phyloP scores from a whole-genome alignment of 345 rosid species.

The Sisymbrium altissimum region DNA sequence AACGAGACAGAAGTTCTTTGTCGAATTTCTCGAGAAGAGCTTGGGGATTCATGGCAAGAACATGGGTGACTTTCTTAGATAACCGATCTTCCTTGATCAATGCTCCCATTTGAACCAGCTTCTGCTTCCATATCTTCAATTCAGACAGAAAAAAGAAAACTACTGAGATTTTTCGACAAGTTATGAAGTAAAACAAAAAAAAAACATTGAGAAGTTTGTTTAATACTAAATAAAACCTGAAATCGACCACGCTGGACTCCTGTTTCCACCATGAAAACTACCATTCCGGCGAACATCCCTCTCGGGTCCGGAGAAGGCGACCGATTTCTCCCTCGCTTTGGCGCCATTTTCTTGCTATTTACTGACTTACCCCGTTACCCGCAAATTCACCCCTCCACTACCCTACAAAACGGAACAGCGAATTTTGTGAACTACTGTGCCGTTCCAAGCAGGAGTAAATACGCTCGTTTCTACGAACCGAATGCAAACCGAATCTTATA shows the following conservation, averaged over 20 bases:
- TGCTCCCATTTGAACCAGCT: conserved; percentile 85
- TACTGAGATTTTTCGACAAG: not conserved
- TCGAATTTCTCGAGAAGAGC: conserved; percentile 44
- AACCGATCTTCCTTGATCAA: conserved; percentile 42
- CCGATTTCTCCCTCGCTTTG: conserved; percentile 47
- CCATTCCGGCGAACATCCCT: conserved; percentile 76
- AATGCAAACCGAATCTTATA: not conserved
- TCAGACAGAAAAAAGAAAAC: not conserved
- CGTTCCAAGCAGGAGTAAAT: not conserved
- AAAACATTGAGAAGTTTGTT: not conserved
- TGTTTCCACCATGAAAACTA: conserved; percentile 52
- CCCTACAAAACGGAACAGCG: not conserved
- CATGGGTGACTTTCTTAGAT: conserved; percentile 56
- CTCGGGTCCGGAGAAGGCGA: conserved; percentile 47
- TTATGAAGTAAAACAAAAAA: not conserved
- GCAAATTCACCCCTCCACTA: not conserved
- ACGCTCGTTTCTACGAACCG: conserved; percentile 3
- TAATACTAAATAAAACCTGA: conserved; percentile 46
- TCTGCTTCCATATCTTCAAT: conserved; percentile 83
- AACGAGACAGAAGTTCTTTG: conserved; percentile 39
- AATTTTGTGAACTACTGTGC: conserved; percentile 1
- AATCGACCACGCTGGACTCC: conserved; percentile 81
- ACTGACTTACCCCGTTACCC: not conserved
- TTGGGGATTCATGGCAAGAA: conserved; percentile 52
- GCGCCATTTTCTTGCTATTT: conserved; percentile 53